Percentiles rank a stretch among this genome's conserved stretches.
Conservation (phyloP, 345 rosid species). For the Eucalyptus globulus region DNA sequence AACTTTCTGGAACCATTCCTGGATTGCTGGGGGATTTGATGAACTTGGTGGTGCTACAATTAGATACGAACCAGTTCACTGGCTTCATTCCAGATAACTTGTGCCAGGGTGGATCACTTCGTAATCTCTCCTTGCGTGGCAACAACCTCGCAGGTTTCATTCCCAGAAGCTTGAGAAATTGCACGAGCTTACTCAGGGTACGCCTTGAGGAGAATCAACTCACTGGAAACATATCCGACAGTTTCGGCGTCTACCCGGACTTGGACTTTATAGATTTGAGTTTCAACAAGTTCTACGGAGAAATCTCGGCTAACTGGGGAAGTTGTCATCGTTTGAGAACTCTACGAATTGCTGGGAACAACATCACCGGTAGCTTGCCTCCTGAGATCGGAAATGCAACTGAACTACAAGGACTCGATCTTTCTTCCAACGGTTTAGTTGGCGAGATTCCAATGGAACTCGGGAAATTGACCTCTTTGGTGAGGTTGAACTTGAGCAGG, state of each 20-base stretch:
- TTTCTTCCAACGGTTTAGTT: slow-evolving; percentile 13
- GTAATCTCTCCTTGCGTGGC: not conserved
- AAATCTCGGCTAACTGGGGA: slow-evolving; percentile 17
- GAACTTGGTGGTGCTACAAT: not conserved
- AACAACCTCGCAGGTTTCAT: slow-evolving; percentile 13
- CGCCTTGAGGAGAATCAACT: slow-evolving; percentile 5
- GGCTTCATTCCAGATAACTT: not conserved
- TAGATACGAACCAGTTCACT: not conserved
- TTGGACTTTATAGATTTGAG: slow-evolving; percentile 14
- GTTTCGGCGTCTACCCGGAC: slow-evolving; percentile 2
- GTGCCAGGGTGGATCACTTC: not conserved
- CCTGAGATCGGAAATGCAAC: slow-evolving; percentile 3
- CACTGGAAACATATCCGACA: slow-evolving; percentile 5
- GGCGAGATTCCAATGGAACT: slow-evolving; percentile 19
- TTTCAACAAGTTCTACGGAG: slow-evolving; percentile 10
- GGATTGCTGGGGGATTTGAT: slow-evolving; percentile 2
- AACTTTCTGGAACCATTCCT: slow-evolving; percentile 13
- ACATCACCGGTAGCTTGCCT: slow-evolving; percentile 14
- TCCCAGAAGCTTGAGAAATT: slow-evolving; percentile 9
- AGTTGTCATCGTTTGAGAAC: not conserved
- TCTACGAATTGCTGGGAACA: slow-evolving; percentile 6
- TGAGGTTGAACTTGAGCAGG: not conserved
- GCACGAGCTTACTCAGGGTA: slow-evolving; percentile 15
- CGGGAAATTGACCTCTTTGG: slow-evolving; percentile 1
- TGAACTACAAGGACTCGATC: slow-evolving; percentile 5